Evolutionary conservation across 257 asterid species (phyloP), one percentile per base, ranked within the genome.

Genomic region (Petunia axillaris): DNA sequence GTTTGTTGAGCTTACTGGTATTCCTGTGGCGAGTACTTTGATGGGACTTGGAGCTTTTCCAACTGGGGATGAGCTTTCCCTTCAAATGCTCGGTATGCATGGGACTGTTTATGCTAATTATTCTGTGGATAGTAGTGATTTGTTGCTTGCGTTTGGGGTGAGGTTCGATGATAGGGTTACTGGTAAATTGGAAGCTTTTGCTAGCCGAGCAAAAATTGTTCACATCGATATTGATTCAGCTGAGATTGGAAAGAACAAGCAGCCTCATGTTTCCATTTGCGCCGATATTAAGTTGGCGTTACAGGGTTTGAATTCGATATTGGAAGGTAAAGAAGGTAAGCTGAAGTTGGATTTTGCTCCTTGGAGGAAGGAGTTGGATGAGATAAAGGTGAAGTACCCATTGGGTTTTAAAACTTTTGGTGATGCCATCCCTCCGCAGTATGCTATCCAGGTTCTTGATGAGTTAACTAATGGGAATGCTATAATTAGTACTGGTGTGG

Each of bases 11-110:
- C 85, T 91, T 8, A 94, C 97, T 0, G 84, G 87, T 13, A 67
- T 91, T 60, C 98, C 97, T 0, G 97, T 94, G 11, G 94, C 97
- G 0, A 91, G 95, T 81, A 94, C 98, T 0, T 66, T 94, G 80
- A 94, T 92, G 97, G 97, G 97, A 1, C 88, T 91, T 1, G 97
- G 98, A 35, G 85, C 92, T 10, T 87, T 86, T 67, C 98, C 98
- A 0, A 46, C 91, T 52, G 87, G 93, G 2, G 91, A 93, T 70
- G 92, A 91, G 52, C 37, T 59, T n/a, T 87, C 94, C 0, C 66
- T 94, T 80, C 96, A 88, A 80, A 94, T 94, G 97, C 85, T 93
- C 71, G 98, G 98, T 76, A 94, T 94, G 98, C 98, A 93, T 73
- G 97, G 97, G 39, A 93, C 98, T 9, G 96, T 92, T 6, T 90